Evolutionary conservation across 129 eudicot species (phyloP).

Genomic region (Mikania micrantha): DNA sequence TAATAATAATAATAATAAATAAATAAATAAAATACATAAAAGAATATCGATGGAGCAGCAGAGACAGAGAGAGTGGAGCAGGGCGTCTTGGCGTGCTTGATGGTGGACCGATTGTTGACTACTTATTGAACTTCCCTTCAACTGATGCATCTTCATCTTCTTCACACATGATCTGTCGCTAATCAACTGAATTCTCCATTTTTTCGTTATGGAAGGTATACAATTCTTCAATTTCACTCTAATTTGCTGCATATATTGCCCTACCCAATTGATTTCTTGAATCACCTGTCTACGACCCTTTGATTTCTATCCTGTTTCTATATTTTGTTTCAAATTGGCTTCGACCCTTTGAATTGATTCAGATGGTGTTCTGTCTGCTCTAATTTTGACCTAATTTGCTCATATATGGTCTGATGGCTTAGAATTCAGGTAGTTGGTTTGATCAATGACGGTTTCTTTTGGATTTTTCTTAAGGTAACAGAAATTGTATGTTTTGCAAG

Average conservation of each 20-base stretch:
- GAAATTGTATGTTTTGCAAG: neutral
- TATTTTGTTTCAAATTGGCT: neutral
- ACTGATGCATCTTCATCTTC: neutral
- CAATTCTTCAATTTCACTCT: neutral
- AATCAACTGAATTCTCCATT: conserved; percentile 8
- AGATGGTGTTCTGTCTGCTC: no score
- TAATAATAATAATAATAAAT: no score
- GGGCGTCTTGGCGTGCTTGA: conserved; percentile 12
- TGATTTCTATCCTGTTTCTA: neutral
- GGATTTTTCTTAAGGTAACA: neutral
- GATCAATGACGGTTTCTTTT: conserved; percentile 4
- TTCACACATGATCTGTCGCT: conserved; percentile 25
- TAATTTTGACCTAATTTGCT: conserved; percentile 26
- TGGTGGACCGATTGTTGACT: conserved; percentile 28
- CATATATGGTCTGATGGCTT: neutral
- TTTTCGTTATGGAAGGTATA: conserved; percentile 31
- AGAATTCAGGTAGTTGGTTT: neutral
- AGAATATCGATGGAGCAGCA: conserved; percentile 9
- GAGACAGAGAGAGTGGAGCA: conserved; percentile 26
- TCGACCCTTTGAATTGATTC: neutral
- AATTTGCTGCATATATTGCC: neutral
- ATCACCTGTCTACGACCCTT: neutral
- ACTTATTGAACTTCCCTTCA: neutral
- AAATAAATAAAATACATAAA: no score
- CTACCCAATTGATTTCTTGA: conserved; percentile 11